These are phyloP conservation scores for Cercospora sesami DNA, from an alignment of 2,329 filamentous ascomycete genomes.

Conservation along the genomic window DNA sequence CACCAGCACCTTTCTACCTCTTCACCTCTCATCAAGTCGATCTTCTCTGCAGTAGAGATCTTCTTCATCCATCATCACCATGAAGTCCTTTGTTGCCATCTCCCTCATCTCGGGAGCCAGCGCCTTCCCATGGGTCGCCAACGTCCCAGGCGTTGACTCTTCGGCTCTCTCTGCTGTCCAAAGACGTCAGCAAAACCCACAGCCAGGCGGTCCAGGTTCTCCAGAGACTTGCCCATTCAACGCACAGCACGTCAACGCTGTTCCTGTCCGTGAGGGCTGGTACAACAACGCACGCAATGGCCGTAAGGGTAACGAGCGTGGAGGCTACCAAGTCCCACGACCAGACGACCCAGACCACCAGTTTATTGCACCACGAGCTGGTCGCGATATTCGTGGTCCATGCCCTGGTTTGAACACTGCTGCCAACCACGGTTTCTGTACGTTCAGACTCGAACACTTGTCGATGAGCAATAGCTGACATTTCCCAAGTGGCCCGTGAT, in stretches of 20 bases:
- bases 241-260: constrained; percentile 42
- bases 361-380: constrained; percentile 40
- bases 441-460: constrained; percentile 44
- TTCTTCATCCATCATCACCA: constrained; percentile 13
- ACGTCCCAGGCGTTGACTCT: constrained; percentile 42
- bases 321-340: constrained; percentile 49
- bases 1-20: background rate
- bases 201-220: constrained; percentile 30
- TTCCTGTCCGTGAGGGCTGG: constrained; percentile 40
- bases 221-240: constrained; percentile 43
- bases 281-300: constrained; percentile 49
- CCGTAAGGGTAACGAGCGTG: constrained; percentile 43
- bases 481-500: constrained; percentile 45
- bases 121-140: constrained; percentile 45
- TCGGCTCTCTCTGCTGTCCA: constrained; percentile 33
- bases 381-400: constrained; percentile 45
- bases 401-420: constrained; percentile 20
- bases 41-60: background rate
- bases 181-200: constrained; percentile 37
- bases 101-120: constrained; percentile 30
- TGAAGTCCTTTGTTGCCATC: constrained; percentile 33
- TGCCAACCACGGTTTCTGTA: constrained; percentile 12
- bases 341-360: constrained; percentile 44
- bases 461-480: constrained; percentile 37
- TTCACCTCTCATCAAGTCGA: background rate